These are phyloP conservation scores for Paramecium octaurelia DNA, from an alignment of 73 alveolate genomes.

Conservation along the genomic window DNA sequence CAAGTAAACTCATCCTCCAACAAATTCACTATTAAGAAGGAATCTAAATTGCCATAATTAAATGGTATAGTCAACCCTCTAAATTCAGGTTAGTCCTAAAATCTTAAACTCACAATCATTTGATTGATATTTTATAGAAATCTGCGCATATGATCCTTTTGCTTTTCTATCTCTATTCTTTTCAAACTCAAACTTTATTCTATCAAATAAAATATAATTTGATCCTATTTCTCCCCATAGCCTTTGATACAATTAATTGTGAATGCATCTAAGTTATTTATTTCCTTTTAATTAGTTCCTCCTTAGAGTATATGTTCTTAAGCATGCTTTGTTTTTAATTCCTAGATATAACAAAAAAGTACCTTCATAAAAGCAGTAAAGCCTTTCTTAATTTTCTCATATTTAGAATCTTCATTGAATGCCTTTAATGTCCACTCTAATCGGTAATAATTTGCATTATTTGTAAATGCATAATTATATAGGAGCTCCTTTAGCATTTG, in stretches of 20 bases:
- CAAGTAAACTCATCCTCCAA: slow-evolving; percentile 76
- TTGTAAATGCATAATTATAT: neutral
- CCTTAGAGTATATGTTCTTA: neutral
- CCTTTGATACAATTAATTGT: no score
- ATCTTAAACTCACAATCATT: neutral
- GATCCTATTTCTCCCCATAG: neutral
- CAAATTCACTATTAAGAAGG: slow-evolving; percentile 64
- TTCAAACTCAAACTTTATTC: neutral
- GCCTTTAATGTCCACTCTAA: neutral
- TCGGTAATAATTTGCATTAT: neutral
- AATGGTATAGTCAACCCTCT: neutral
- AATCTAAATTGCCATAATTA: neutral
- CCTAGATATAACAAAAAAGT: neutral
- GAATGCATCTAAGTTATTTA: neutral
- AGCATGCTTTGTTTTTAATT: neutral
- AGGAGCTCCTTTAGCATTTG: neutral
- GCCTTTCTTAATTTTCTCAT: neutral
- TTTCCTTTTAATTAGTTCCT: neutral
- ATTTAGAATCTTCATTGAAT: neutral
- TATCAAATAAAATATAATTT: neutral
- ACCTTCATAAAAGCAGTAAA: neutral
- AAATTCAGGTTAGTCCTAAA: neutral
- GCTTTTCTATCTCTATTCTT: neutral
- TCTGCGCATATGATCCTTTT: neutral
- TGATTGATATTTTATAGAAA: neutral